Conservation (phyloP, 306 rosid species). For the Astragalus membranaceus region DNA sequence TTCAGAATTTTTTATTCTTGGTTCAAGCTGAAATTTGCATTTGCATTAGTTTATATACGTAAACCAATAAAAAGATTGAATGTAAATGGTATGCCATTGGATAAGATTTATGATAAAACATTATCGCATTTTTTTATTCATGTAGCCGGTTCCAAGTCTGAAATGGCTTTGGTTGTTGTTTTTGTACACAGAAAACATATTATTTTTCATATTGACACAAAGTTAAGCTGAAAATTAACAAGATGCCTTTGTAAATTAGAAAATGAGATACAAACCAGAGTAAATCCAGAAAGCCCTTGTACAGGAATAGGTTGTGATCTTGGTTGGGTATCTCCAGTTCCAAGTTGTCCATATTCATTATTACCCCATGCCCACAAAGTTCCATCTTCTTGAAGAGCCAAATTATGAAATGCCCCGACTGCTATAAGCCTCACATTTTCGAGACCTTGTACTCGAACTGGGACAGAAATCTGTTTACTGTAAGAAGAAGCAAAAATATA, state of each 20-base stretch:
- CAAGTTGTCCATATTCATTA: conserved; percentile 97
- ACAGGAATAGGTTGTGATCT: conserved; percentile 96
- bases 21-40: conserved; percentile 1
- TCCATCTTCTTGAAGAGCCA: conserved; percentile 95
- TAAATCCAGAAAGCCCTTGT: conserved; percentile 83
- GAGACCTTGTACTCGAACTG: conserved; percentile 97
- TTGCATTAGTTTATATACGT: background rate
- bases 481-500: conserved; percentile 3
- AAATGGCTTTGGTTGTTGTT: no score
- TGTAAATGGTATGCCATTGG: background rate
- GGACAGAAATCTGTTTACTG: conserved; percentile 90
- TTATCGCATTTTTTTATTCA: background rate
- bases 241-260: background rate
- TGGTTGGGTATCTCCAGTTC: conserved; percentile 99
- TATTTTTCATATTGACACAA: background rate
- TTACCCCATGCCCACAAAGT: conserved; percentile 99
- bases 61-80: background rate
- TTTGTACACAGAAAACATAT: background rate
- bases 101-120: background rate
- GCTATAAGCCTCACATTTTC: conserved; percentile 84
- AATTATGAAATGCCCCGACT: conserved; percentile 97
- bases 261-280: conserved; percentile 53
- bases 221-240: conserved; percentile 2
- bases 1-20: background rate
- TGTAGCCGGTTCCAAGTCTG: background rate